Base-by-base conservation (phyloP, 208 protist species). In the Leishmania guyanensis region DNA sequence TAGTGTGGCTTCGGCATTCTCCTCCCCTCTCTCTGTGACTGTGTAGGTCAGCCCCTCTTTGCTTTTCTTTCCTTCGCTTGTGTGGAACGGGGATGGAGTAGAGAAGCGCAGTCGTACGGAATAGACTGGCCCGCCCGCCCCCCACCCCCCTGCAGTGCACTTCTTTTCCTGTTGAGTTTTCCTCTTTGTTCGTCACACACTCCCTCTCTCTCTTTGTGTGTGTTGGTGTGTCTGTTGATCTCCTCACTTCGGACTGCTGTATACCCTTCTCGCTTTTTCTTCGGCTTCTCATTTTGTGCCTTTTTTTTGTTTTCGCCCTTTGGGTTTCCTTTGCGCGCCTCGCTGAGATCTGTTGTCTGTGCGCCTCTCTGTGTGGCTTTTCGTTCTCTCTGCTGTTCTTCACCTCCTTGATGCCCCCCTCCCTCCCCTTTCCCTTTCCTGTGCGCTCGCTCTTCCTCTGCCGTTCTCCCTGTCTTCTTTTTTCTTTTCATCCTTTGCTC, bases 371-470 rank as follows among this genome's bases (percentile, higher is more conserved):
- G 29, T 43, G 39, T 43, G 39, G 1, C 33, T 69, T 22, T 83
- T 80, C 43, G 46, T 77, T 66, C 54, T 69, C 51, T 54, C 84
- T 5, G 22, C 2, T 53, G 50, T 79, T 54, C 62, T 84, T 53
- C 66, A 56, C 78, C 54, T 79, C 39, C 50, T 69, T 17, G 54
- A 46, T 73, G 39, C 17, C 53, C 20, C 20, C 53, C 0, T 58
- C 53, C 29, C 8, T 64, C 29, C 17, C 5, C 46, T 29, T 33
- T 51, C 26, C 26, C 8, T 73, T 16, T 4, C 48, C 26, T 8
- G 36, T n/a, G 43, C 29, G 26, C 22, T 81, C 82, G 51, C 51
- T 78, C 43, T 74, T 22, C 58, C 51, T 43, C 12, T 39, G 60
- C 4, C 14, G n/a, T n/a, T 69, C 26, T 53, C 26, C 22, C 0